phyloP scores from a whole-genome alignment of 1,284 basidiomycete genomes.

The Acaromyces ingoldii region DNA sequence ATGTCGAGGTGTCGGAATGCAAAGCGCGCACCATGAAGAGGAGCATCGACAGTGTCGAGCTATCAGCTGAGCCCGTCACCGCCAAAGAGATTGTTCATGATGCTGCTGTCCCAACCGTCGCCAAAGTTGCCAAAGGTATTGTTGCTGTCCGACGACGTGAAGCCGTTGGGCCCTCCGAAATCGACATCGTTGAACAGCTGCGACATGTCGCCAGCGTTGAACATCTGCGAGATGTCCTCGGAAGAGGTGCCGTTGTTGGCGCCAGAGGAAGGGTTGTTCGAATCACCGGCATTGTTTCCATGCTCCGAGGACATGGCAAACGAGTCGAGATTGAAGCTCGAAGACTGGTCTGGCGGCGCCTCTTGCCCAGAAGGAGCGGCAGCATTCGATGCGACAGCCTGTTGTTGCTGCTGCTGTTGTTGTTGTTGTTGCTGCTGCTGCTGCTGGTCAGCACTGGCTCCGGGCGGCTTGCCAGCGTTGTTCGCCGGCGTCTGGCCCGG shows the following conservation, averaged over 20 bases:
- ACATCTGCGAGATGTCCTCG: conserved; percentile 42
- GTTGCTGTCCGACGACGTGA: not conserved
- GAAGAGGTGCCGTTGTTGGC: conserved; percentile 8
- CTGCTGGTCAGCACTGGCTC: too few relatives aligned
- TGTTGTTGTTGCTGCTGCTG: too few relatives aligned
- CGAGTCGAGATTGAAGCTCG: conserved; percentile 6
- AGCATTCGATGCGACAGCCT: too few relatives aligned
- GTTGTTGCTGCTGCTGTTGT: too few relatives aligned
- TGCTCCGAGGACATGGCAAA: too few relatives aligned
- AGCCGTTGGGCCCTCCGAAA: conserved; percentile 19
- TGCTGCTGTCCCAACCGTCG: conserved; percentile 27
- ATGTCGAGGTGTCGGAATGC: conserved; percentile 4
- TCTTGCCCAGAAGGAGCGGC: too few relatives aligned
- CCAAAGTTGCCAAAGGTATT: conserved; percentile 13
- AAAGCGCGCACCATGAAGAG: too few relatives aligned
- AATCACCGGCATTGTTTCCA: conserved; percentile 9
- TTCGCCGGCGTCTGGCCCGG: conserved; percentile 12
- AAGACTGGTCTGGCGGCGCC: too few relatives aligned
- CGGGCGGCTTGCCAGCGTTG: conserved; percentile 14
- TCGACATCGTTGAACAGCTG: conserved; percentile 46
- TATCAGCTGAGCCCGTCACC: too few relatives aligned
- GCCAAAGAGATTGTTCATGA: conserved; percentile 29
- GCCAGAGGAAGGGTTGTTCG: conserved; percentile 7
- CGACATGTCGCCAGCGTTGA: conserved; percentile 38
- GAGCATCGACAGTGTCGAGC: too few relatives aligned